A percentile compares a stretch with the other conserved stretches of the same genome.
phyloP scores from a whole-genome alignment of 495 filamentous ascomycete species.

The Chaetomium cochliodes region DNA sequence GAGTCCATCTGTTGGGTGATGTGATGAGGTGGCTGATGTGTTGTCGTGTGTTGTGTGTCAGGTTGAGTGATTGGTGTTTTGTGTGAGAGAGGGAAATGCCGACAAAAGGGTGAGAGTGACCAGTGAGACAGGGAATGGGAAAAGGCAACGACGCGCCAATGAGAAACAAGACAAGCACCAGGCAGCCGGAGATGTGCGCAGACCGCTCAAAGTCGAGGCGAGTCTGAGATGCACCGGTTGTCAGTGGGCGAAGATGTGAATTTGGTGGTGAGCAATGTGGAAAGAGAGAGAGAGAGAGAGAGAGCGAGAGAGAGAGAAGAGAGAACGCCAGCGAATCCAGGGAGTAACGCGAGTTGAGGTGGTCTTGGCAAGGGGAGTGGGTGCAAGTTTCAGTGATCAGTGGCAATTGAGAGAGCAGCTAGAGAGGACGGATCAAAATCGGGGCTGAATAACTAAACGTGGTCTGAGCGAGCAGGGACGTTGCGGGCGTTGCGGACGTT shows the following conservation, averaged over 20 bases:
- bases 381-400: background rate
- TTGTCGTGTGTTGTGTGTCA: constrained; percentile 11
- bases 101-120: background rate
- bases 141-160: constrained; percentile 10
- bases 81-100: background rate
- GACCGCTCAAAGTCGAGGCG: background rate
- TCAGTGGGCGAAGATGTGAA: background rate
- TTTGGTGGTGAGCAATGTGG: background rate
- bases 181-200: background rate
- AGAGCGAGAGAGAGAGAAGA: background rate
- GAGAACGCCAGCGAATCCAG: background rate
- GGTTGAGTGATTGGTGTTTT: constrained; percentile 8
- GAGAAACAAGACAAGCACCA: constrained; percentile 13
- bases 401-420: constrained; percentile 1
- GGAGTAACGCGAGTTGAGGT: background rate
- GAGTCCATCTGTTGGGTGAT: constrained; percentile 22
- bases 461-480: constrained; percentile 17
- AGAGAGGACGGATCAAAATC: background rate
- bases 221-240: background rate
- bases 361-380: constrained; percentile 9
- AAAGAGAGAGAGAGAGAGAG: background rate
- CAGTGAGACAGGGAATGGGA: constrained; percentile 4
- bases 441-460: constrained; percentile 6
- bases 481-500: constrained; percentile 3
- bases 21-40: background rate